These are phyloP conservation scores for Petunia secreta DNA, from an alignment of 257 asterid genomes.

Conservation along the genomic window DNA sequence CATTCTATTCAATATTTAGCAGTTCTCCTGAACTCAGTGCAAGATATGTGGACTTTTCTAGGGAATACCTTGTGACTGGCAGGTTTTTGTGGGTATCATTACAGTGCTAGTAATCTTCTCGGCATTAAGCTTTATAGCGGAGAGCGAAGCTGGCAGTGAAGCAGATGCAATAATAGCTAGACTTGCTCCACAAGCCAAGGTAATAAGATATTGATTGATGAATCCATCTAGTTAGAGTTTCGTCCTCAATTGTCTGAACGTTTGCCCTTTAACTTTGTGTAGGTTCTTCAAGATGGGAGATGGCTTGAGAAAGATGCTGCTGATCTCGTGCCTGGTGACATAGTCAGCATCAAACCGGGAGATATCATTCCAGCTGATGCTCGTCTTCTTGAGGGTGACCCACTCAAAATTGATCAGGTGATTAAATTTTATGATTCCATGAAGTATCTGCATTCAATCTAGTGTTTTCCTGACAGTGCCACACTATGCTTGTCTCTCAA, in stretches of 20 bases:
- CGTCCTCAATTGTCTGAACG: constrained; percentile 4
- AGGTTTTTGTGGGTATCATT: constrained; percentile 95
- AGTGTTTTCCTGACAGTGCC: constrained; percentile 13
- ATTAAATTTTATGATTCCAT: constrained; percentile 25
- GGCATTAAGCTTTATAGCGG: constrained; percentile 92
- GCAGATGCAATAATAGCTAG: constrained; percentile 99
- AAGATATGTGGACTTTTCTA: constrained; percentile 39
- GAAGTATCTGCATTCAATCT: constrained; percentile 11
- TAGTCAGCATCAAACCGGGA: constrained; percentile 86
- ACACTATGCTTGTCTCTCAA: constrained; percentile 20
- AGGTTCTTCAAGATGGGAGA: constrained; percentile 94
- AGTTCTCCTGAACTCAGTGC: not conserved
- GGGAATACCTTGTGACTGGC: constrained; percentile 99
- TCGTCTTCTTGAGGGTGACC: constrained; percentile 97
- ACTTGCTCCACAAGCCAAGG: constrained; percentile 97
- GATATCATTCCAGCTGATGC: constrained; percentile 97
- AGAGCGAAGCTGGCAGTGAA: constrained; percentile 98
- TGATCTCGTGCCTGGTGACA: constrained; percentile 87
- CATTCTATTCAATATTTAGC: not conserved
- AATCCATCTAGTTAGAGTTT: not conserved
- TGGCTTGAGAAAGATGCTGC: constrained; percentile 93
- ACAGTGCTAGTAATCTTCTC: constrained; percentile 87
- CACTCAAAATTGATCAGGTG: constrained; percentile 94
- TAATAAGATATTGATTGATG: constrained; percentile 23
- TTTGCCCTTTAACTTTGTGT: constrained; percentile 27